Conservation (phyloP, 352 stramenopile genomes). For the Bremia lactucae region DNA sequence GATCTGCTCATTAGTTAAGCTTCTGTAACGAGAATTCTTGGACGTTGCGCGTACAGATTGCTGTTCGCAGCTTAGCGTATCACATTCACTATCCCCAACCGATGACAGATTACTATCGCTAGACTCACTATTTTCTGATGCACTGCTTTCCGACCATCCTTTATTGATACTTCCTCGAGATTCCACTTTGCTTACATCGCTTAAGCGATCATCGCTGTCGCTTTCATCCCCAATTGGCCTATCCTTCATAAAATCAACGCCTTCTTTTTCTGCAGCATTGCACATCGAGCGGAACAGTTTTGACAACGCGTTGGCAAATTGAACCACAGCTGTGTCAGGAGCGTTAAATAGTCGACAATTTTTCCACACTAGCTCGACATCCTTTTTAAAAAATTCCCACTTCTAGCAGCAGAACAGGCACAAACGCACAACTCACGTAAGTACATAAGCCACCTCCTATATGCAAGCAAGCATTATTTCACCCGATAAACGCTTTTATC, state of each 20-base stretch:
- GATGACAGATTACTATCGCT: constrained; percentile 33
- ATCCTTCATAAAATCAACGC: constrained; percentile 31
- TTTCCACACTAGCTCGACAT: constrained; percentile 71
- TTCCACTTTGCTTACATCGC: constrained; percentile 35
- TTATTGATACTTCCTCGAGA: constrained; percentile 45
- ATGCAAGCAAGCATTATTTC: too few species aligned
- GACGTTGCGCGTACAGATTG: constrained; percentile 13
- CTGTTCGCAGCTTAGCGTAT: constrained; percentile 11
- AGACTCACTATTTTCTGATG: constrained; percentile 47
- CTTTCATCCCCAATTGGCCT: constrained; percentile 10
- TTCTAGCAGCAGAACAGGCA: constrained; percentile 25
- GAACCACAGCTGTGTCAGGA: constrained; percentile 58
- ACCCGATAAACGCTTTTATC: constrained; percentile 59
- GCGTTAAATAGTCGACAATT: constrained; percentile 82
- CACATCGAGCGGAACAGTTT: constrained; percentile 56
- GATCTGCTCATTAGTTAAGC: background rate
- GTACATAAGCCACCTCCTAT: too few species aligned
- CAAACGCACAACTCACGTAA: constrained; percentile 4
- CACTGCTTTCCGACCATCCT: constrained; percentile 51
- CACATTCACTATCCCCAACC: constrained; percentile 34
- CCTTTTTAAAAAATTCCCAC: constrained; percentile 69
- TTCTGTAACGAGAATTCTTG: constrained; percentile 9
- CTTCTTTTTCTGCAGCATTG: constrained; percentile 43
- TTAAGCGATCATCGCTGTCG: constrained; percentile 33
- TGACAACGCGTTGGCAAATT: constrained; percentile 63